Base-by-base conservation (phyloP, 1,284 basidiomycete species). In the Apiotrichum akiyoshidainum region DNA sequence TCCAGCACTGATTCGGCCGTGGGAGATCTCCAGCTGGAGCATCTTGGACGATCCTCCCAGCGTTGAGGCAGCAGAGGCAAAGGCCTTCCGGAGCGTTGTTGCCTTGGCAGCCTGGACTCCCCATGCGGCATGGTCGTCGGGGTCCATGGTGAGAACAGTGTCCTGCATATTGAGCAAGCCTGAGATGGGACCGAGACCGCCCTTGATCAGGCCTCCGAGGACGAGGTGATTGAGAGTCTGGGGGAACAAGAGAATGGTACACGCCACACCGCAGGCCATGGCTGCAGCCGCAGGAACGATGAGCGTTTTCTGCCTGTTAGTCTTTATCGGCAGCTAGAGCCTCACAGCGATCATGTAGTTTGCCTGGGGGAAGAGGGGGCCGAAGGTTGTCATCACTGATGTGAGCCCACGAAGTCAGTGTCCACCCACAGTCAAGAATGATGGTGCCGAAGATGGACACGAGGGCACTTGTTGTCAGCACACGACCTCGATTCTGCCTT, bases 221-320 rank as follows among this genome's bases (percentile, higher is more conserved):
- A 74, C 57, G 42, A 73, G 75, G 63, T 86, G 85, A 58, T 85
- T 86, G 58, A 89, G 76, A 10, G 85, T 85, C 73, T 88, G 83
- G 1, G 89, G 89, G 70, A 90, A 91, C 59, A 90, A 79, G 39
- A 90, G 68, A 17, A 86, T 63, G 31, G 85, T 81, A 21, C 81
- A 75, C 5, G 80, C 79, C 26, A 87, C 56, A 0, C 83, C 86
- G 46, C 87, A 83, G 2, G 83, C 87, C 49, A 85, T 70, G 71
- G 85, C 89, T 60, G 80, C 83, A 1, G 78, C 71, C 0, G 84
- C 80, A 0, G 88, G 86, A 31, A 85, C 82, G 51, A 87, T 71
- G 59, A 89, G 79, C 44, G 60, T 51, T 46, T 58, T 60, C 69
- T 72, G 47, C 0, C 9, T 58, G 59, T 48, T 65, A 19, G n/a